Evolutionary conservation across 2,329 filamentous ascomycete genomes (phyloP).

Genomic region (Pseudogymnoascus sp.): DNA sequence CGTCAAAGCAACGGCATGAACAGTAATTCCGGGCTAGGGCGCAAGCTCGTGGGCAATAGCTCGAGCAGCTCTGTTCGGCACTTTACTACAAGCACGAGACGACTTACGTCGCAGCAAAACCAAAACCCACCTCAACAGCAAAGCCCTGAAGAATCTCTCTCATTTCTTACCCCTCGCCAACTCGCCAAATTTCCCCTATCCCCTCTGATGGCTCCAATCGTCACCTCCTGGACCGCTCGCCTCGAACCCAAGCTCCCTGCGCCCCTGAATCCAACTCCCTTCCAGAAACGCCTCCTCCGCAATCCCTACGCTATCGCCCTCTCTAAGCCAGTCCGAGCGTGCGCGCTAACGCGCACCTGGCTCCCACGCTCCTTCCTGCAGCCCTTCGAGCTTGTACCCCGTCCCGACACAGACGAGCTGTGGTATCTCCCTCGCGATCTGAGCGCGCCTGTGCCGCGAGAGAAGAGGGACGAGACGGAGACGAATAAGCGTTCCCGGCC

Average conservation of each 20-base stretch:
- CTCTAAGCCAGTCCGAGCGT: constrained; percentile 50
- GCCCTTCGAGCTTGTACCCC: constrained; percentile 46
- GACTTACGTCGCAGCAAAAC: neutral
- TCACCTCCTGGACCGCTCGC: constrained; percentile 28
- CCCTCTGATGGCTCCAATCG: constrained; percentile 37
- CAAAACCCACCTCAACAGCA: neutral
- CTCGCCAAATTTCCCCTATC: constrained; percentile 36
- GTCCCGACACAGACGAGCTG: constrained; percentile 43
- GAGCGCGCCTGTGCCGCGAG: constrained; percentile 19
- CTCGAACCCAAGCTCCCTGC: constrained; percentile 23
- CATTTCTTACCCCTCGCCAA: neutral
- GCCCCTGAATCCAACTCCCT: constrained; percentile 30
- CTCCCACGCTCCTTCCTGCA: constrained; percentile 58
- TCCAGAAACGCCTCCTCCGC: constrained; percentile 49
- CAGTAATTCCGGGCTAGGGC: neutral
- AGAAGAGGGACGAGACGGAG: neutral
- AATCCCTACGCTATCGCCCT: constrained; percentile 61
- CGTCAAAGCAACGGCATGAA: neutral
- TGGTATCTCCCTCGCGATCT: constrained; percentile 50
- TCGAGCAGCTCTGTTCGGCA: neutral
- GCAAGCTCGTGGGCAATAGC: neutral
- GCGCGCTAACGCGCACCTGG: constrained; percentile 38
- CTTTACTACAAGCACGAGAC: neutral
- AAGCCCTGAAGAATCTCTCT: neutral
- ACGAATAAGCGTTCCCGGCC: neutral